These are phyloP conservation scores for Dillenia turbinata DNA, from an alignment of 164 flowering plant species.

Conservation along the genomic window DNA sequence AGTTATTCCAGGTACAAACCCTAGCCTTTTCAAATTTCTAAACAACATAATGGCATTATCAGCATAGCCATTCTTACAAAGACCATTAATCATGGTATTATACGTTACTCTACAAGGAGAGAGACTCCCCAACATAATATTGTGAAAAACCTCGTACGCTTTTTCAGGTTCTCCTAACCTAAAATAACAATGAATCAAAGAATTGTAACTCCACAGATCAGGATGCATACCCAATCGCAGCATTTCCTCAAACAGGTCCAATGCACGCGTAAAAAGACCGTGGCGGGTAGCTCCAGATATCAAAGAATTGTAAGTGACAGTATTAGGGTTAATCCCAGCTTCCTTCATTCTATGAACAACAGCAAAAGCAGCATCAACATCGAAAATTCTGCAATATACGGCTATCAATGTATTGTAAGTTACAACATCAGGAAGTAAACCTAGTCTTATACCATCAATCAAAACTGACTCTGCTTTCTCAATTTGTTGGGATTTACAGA, in stretches of 20 bases:
- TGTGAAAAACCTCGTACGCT: slow-evolving; percentile 47
- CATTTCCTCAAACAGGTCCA: slow-evolving; percentile 78
- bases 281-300: slow-evolving; percentile 56
- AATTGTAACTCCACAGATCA: slow-evolving; percentile 76
- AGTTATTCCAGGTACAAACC: slow-evolving; percentile 43
- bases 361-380: slow-evolving; percentile 60
- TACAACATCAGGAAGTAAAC: slow-evolving; percentile 67
- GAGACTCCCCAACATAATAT: slow-evolving; percentile 28
- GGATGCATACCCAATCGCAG: slow-evolving; percentile 48
- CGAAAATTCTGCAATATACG: slow-evolving; percentile 53
- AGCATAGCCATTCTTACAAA: slow-evolving; percentile 57
- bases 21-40: slow-evolving; percentile 45
- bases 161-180: slow-evolving; percentile 57
- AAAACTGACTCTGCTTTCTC: slow-evolving; percentile 62
- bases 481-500: slow-evolving; percentile 58
- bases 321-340: slow-evolving; percentile 74
- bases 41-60: slow-evolving; percentile 60
- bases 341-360: slow-evolving; percentile 61
- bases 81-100: slow-evolving; percentile 76
- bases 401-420: slow-evolving; percentile 76
- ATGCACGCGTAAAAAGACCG: slow-evolving; percentile 20
- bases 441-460: slow-evolving; percentile 66
- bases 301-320: slow-evolving; percentile 68
- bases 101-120: slow-evolving; percentile 38
- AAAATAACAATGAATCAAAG: slow-evolving; percentile 73